Evolutionary conservation across 169 alveolate genomes (phyloP).

Genomic region (Plasmodium vivax): DNA sequence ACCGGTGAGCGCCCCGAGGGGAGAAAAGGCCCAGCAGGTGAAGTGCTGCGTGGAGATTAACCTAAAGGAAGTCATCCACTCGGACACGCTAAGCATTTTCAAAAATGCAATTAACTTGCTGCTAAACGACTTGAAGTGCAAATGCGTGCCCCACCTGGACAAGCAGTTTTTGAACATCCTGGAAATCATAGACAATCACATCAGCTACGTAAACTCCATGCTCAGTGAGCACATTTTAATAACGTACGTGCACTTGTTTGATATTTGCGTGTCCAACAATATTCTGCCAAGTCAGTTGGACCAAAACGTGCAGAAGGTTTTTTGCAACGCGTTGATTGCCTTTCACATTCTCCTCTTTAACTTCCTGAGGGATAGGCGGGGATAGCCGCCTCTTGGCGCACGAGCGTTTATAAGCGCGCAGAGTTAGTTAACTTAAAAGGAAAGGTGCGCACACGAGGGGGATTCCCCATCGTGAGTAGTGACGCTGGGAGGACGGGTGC

Average conservation of each 20-base stretch:
- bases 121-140: conserved; percentile 43
- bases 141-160: conserved; percentile 58
- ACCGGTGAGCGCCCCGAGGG: not conserved
- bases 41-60: conserved; percentile 7
- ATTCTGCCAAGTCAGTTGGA: conserved; percentile 73
- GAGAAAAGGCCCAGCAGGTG: not conserved
- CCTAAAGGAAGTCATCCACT: conserved; percentile 27
- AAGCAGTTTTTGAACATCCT: conserved; percentile 38
- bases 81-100: conserved; percentile 45
- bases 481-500: not conserved
- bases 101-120: conserved; percentile 67
- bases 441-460: not conserved
- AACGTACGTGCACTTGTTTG: conserved; percentile 56
- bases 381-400: not conserved
- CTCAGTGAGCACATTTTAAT: conserved; percentile 45
- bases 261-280: conserved; percentile 60
- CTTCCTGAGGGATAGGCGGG: not conserved
- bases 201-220: conserved; percentile 48
- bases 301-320: conserved; percentile 31
- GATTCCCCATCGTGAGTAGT: not conserved
- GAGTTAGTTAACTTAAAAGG: not conserved
- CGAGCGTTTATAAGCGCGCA: not conserved
- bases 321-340: conserved; percentile 65
- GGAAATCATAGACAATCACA: conserved; percentile 61
- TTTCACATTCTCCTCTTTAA: conserved; percentile 50